phyloP scores from a whole-genome alignment of 2,329 filamentous ascomycete genomes.

The Hymenoscyphus occultus region DNA sequence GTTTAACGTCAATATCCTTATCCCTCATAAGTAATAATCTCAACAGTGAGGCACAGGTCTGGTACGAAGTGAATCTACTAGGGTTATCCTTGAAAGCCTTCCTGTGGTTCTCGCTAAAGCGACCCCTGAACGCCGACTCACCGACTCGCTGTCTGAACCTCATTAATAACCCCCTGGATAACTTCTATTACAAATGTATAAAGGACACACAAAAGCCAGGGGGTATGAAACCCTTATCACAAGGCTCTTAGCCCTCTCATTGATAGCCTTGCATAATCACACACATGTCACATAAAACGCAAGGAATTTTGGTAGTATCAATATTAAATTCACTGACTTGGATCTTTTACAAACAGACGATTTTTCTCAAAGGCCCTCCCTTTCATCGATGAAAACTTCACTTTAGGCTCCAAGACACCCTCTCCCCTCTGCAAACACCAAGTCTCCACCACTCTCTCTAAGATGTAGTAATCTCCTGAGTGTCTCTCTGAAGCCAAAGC shows the following conservation, averaged over 20 bases:
- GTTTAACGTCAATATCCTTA: too few species aligned
- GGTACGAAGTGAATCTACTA: too few species aligned
- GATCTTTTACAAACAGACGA: not conserved
- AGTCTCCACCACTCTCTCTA: not conserved
- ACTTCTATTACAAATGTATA: too few species aligned
- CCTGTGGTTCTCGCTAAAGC: too few species aligned
- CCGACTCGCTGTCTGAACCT: too few species aligned
- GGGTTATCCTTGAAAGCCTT: too few species aligned
- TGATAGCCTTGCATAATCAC: not conserved
- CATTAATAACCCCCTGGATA: too few species aligned
- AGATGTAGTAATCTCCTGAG: not conserved
- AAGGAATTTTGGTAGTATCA: not conserved
- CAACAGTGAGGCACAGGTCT: too few species aligned
- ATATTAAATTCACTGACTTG: constrained; percentile 2
- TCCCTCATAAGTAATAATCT: too few species aligned
- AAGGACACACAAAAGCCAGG: too few species aligned
- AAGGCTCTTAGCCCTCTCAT: not conserved
- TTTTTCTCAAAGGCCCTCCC: not conserved
- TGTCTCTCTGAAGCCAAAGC: not conserved
- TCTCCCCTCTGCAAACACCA: not conserved
- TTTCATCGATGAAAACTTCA: not conserved
- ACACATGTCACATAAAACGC: not conserved
- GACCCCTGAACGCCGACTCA: too few species aligned
- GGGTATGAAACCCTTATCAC: too few species aligned
- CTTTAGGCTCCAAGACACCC: not conserved